Base-by-base conservation (phyloP, 2,329 filamentous ascomycete species). In the Arthrobotrys pseudoclavata region DNA sequence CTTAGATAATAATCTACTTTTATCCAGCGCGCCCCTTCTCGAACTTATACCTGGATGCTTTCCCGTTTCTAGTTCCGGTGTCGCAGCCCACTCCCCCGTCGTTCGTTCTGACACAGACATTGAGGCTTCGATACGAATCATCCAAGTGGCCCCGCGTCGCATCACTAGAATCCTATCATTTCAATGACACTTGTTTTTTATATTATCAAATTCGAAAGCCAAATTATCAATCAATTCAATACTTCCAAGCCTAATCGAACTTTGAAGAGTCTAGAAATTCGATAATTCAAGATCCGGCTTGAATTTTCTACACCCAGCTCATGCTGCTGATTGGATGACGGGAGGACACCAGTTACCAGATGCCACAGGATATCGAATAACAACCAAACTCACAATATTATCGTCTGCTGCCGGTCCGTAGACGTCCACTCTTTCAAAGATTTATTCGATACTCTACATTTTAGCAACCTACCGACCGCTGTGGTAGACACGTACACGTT, bases 351-450 rank as follows among this genome's bases (percentile, higher is more conserved):
- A 18, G 12, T 13, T 53, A 10, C 20, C n/a, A 18, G n/a, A 62
- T 69, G 67, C 37, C 24, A 12, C 24, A 37, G 20, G 45, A 69
- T 45, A 61, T 52, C 42, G 67, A 69, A 20, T 40, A 42, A 48
- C 15, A 22, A 45, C 20, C 24, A 5, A 47, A 20, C 13, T 20
- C 4, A 15, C 18, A 60, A 37, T 31, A 18, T 66, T 64, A 60
- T 61, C 55, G 67, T 77, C 74, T 71, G 53, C 74, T 48, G 74
- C 74, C 37, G 74, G 74, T 37, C 34, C 63, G 74, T 57, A 57
- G 74, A 77, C 67, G 52, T 77, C 57, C 64, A 62, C 24, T 76
- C 66, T 37, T 70, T 76, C 60, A 69, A 64, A 76, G 26, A 10
- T 26, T n/a, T 22, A 69, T 52, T 57, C 61, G 20, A 40, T 31